Evolutionary conservation across 768 basidiomycete genomes (phyloP).

Genomic region (Pleurotus sapidus): DNA sequence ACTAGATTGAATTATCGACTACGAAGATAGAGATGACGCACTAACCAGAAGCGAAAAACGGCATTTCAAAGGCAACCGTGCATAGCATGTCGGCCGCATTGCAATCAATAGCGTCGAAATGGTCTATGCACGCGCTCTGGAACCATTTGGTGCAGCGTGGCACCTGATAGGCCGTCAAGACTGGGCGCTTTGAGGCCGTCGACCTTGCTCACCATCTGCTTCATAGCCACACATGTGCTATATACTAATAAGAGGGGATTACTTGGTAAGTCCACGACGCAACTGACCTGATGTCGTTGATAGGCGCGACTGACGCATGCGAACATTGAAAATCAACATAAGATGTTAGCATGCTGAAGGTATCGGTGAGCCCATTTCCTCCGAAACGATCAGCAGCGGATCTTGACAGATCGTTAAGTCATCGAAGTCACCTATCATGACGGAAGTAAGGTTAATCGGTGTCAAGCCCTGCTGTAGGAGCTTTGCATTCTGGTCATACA

Average conservation of each 20-base stretch:
- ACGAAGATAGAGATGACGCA: background rate
- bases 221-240: conserved; percentile 55
- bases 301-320: conserved; percentile 35
- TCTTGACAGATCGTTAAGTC: background rate
- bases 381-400: background rate
- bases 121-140: conserved; percentile 54
- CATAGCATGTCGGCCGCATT: conserved; percentile 64
- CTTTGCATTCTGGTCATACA: conserved; percentile 67
- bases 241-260: conserved; percentile 26
- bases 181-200: conserved; percentile 12
- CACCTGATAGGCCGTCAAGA: conserved; percentile 31
- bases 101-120: conserved; percentile 65
- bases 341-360: conserved; percentile 31
- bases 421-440: conserved; percentile 58
- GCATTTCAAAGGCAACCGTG: conserved; percentile 40
- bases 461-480: conserved; percentile 52
- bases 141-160: conserved; percentile 63
- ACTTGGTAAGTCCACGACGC: background rate
- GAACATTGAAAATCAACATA: conserved; percentile 45
- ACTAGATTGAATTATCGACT: conserved; percentile 37
- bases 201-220: conserved; percentile 43
- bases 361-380: conserved; percentile 48
- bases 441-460: conserved; percentile 62
- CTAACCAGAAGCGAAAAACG: conserved; percentile 40
- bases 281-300: conserved; percentile 43